A percentile compares a stretch with the other conserved stretches of the same genome.
Conservation (phyloP, 2,329 filamentous ascomycete species). For the Pseudogymnoascus sp. region DNA sequence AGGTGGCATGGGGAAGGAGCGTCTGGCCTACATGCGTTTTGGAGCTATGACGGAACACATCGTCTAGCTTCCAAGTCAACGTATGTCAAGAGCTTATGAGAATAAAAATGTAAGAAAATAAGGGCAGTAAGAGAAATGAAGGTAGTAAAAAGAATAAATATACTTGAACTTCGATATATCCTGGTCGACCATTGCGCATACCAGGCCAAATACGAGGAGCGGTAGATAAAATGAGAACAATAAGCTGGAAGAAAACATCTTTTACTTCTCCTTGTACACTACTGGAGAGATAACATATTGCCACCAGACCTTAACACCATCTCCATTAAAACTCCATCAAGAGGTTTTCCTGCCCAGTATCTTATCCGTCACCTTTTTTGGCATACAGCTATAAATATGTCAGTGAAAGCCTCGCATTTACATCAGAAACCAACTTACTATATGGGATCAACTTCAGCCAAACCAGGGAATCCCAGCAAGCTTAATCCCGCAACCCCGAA, state of each 20-base stretch:
- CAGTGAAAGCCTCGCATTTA: constrained; percentile 10
- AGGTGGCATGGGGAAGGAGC: neutral
- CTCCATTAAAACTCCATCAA: neutral
- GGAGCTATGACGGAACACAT: neutral
- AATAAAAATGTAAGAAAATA: neutral
- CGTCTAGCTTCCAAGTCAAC: neutral
- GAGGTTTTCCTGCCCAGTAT: constrained; percentile 38
- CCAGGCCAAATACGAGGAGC: neutral
- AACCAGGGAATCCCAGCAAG: constrained; percentile 66
- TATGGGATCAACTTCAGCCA: constrained; percentile 76
- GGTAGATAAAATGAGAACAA: neutral
- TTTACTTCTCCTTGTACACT: constrained; percentile 6
- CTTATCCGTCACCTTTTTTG: constrained; percentile 55
- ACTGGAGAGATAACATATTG: neutral
- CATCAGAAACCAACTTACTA: constrained; percentile 50
- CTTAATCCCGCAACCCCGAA: constrained; percentile 87
- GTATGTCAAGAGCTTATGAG: neutral
- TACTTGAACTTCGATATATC: neutral
- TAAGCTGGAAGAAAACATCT: neutral
- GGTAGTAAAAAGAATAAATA: neutral
- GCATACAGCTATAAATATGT: constrained; percentile 52
- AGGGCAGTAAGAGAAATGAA: neutral
- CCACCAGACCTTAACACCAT: neutral
- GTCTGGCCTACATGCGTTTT: neutral
- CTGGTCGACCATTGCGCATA: neutral